Percentiles rank a stretch among this genome's conserved stretches.
These are phyloP conservation scores for Elongisporangium anandrum DNA, from an alignment of 352 stramenopile genomes.

Conservation along the genomic window DNA sequence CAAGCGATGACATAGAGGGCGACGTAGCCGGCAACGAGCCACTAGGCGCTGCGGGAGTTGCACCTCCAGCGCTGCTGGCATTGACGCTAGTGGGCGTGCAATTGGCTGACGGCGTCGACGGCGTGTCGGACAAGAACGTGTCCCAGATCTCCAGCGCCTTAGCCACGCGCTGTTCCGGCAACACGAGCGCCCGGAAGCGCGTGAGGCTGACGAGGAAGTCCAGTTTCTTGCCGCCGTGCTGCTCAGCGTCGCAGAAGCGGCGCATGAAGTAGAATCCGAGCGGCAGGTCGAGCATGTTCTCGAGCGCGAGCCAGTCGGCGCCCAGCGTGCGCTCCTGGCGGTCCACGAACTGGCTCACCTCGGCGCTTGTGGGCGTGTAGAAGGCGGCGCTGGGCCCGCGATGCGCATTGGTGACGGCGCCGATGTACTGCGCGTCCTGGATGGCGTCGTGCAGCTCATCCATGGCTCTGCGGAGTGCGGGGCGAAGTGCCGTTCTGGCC, in stretches of 20 bases:
- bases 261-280: slow-evolving; percentile 81
- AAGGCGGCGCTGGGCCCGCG: slow-evolving; percentile 64
- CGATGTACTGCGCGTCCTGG: slow-evolving; percentile 87
- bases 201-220: slow-evolving; percentile 74
- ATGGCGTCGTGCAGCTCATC: slow-evolving; percentile 88
- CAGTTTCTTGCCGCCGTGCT: slow-evolving; percentile 56
- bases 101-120: not conserved
- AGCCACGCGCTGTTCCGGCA: slow-evolving; percentile 31
- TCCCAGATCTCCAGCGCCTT: slow-evolving; percentile 64
- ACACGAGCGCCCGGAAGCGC: slow-evolving; percentile 49
- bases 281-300: slow-evolving; percentile 73
- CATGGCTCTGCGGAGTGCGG: slow-evolving; percentile 27
- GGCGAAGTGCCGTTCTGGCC: slow-evolving; percentile 3
- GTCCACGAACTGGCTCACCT: slow-evolving; percentile 64
- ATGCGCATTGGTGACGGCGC: slow-evolving; percentile 71
- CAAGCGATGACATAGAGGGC: slow-evolving; percentile 14
- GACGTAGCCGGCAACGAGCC: slow-evolving; percentile 1
- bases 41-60: not conserved
- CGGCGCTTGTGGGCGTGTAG: slow-evolving; percentile 58
- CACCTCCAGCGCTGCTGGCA: not conserved
- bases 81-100: not conserved
- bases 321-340: slow-evolving; percentile 45
- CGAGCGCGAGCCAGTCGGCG: slow-evolving; percentile 55
- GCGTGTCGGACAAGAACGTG: slow-evolving; percentile 32
- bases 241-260: slow-evolving; percentile 66